Base-by-base conservation (phyloP, 1,284 basidiomycete genomes). In the Hemileia vastatrix region DNA sequence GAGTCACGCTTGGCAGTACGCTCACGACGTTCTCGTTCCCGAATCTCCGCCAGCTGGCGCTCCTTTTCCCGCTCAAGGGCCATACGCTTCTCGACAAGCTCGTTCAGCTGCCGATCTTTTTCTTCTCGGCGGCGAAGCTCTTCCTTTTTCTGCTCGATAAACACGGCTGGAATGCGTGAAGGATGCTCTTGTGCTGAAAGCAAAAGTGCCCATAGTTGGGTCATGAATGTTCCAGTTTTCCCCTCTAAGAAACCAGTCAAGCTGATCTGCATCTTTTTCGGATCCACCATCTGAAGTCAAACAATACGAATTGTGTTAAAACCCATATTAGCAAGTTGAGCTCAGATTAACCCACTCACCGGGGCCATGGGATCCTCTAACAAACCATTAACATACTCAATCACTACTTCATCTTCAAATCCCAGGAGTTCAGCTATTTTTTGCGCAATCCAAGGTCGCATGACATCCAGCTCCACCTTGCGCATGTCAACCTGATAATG, bases 371-470 rank as follows among this genome's bases (percentile, higher is more conserved):
- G 80, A 70, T 94, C 89, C 75, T 98, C 94, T 5, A 98, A 78
- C 49, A 96, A 81, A 19, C 90, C 89, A 83, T 90, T 88, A 15
- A 90, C 90, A 74, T 95, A 97, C 76, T 97, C 94, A 24, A 95
- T 86, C 31, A 98, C 87, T 43, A 98, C 87, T 72, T 98, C 94
- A 76, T 98, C 94, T 73, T 98, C 94, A 55, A 97, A 85, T 4
- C 91, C 90, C 43, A 94, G 83, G 21, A 96, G 81, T 69, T 92
- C 87, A 3, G 87, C 83, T 60, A 95, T 84, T 73, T 90, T 89
- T 78, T 89, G 89, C 3, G 89, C 86, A 64, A 96, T 86, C 94
- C 94, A 98, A 2, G 91, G 90, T 60, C 88, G 81, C 72, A 96
- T 87, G 68, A 93, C 88, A 32, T 81, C 80, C 66, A 91, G 74